phyloP scores from a whole-genome alignment of 2,329 filamentous ascomycete genomes.

The Diplodia intermedia region DNA sequence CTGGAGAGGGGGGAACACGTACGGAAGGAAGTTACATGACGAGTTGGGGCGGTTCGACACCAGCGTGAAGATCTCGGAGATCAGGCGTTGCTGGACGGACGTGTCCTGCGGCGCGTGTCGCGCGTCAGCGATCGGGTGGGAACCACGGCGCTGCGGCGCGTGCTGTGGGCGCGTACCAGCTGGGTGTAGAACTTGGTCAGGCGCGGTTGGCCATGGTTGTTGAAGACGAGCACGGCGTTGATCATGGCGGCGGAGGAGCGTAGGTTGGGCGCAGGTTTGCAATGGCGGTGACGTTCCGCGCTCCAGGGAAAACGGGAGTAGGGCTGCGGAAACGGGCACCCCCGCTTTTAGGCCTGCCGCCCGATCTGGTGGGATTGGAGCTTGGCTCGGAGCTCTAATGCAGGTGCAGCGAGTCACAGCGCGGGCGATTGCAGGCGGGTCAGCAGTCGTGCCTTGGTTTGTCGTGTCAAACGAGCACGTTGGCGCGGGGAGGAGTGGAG shows the following conservation, averaged over 20 bases:
- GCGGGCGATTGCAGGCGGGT: conserved; percentile 4
- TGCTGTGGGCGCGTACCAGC: conserved; percentile 63
- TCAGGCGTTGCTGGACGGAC: conserved; percentile 93
- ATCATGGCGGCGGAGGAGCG: conserved; percentile 70
- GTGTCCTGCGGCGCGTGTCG: conserved; percentile 72
- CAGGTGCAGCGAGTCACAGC: conserved; percentile 18
- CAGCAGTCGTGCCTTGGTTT: conserved; percentile 4
- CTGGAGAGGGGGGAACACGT: conserved; percentile 40
- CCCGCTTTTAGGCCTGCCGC: conserved; percentile 2
- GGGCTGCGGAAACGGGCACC: neutral
- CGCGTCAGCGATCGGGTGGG: conserved; percentile 19
- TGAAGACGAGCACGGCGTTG: conserved; percentile 98
- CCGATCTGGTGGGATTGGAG: conserved; percentile 7
- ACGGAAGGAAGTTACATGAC: conserved; percentile 95
- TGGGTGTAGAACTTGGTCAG: conserved; percentile 99
- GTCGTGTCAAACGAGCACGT: conserved; percentile 2
- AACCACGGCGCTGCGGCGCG: neutral
- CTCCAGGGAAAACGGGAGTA: neutral
- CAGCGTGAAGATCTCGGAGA: conserved; percentile 95
- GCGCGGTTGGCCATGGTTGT: conserved; percentile 94
- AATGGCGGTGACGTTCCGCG: conserved; percentile 1
- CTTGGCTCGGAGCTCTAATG: conserved; percentile 15
- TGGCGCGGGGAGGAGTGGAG: conserved; percentile 5
- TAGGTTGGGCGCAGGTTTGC: neutral
- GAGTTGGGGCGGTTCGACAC: conserved; percentile 90